Conservation (phyloP, 164 flowering plant genomes). For the Stephania cephalantha region DNA sequence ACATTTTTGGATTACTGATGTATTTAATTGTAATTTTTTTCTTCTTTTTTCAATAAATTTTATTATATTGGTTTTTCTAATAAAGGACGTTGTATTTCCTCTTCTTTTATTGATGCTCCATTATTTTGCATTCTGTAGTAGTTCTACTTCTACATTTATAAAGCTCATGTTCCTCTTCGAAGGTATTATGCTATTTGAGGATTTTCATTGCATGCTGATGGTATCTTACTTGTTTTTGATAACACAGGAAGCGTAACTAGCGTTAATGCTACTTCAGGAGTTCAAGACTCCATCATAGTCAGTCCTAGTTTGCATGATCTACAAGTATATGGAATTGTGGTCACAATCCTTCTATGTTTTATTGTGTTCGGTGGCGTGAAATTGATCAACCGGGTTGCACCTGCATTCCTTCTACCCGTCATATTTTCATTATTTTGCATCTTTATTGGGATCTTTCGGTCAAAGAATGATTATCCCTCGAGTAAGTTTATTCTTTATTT, state of each 20-base stretch:
- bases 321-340: slow-evolving; percentile 91
- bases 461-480: slow-evolving; percentile 55
- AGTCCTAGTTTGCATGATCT: slow-evolving; percentile 86
- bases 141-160: background rate
- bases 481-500: slow-evolving; percentile 32
- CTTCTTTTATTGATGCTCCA: background rate
- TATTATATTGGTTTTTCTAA: background rate
- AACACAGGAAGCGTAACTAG: slow-evolving; percentile 60
- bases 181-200: background rate
- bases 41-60: background rate
- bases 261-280: slow-evolving; percentile 61
- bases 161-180: background rate
- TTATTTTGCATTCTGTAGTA: background rate
- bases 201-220: background rate
- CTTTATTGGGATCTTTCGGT: slow-evolving; percentile 60
- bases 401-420: slow-evolving; percentile 92
- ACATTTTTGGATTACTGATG: background rate
- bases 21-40: background rate
- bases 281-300: slow-evolving; percentile 38
- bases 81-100: background rate
- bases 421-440: slow-evolving; percentile 82
- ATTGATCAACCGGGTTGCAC: slow-evolving; percentile 96
- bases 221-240: slow-evolving; percentile 13
- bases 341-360: slow-evolving; percentile 84
- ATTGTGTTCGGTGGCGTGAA: slow-evolving; percentile 99